These are phyloP conservation scores for Mortierella sp. DNA, from an alignment of 371 early-diverging fungal genomes.

Conservation along the genomic window DNA sequence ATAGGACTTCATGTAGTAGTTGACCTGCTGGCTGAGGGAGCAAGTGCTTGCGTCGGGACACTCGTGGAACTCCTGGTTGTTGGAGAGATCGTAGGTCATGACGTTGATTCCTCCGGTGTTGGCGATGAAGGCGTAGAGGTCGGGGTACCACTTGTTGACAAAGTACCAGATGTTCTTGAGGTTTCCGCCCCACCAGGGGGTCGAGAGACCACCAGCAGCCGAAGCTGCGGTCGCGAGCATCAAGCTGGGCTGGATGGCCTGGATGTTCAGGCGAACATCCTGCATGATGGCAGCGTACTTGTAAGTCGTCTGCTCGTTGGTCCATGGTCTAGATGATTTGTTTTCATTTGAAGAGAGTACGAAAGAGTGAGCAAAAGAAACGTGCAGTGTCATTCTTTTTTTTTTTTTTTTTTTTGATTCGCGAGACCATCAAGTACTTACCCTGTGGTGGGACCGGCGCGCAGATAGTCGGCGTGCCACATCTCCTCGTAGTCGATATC, in stretches of 20 bases:
- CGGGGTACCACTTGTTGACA: constrained; percentile 47
- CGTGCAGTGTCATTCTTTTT: no score
- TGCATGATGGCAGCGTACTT: constrained; percentile 57
- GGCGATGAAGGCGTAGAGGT: constrained; percentile 50
- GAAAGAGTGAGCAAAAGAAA: neutral
- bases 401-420: no score
- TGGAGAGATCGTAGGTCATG: constrained; percentile 58
- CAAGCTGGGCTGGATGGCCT: constrained; percentile 37
- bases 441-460: constrained; percentile 40
- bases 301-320: constrained; percentile 49
- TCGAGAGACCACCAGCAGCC: constrained; percentile 55
- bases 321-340: constrained; percentile 35
- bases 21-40: constrained; percentile 52
- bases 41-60: constrained; percentile 48
- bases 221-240: constrained; percentile 49
- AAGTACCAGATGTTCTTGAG: constrained; percentile 59
- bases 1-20: constrained; percentile 58
- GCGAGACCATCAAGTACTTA: neutral
- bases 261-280: constrained; percentile 52
- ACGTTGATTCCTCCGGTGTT: constrained; percentile 58
- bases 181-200: constrained; percentile 59
- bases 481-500: constrained; percentile 59
- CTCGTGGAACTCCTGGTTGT: constrained; percentile 51
- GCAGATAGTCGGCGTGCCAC: constrained; percentile 57
- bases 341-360: neutral